Percentiles rank a stretch among this genome's conserved stretches.
Evolutionary conservation across 306 rosid species (phyloP).

Genomic region (Begonia masoniana): DNA sequence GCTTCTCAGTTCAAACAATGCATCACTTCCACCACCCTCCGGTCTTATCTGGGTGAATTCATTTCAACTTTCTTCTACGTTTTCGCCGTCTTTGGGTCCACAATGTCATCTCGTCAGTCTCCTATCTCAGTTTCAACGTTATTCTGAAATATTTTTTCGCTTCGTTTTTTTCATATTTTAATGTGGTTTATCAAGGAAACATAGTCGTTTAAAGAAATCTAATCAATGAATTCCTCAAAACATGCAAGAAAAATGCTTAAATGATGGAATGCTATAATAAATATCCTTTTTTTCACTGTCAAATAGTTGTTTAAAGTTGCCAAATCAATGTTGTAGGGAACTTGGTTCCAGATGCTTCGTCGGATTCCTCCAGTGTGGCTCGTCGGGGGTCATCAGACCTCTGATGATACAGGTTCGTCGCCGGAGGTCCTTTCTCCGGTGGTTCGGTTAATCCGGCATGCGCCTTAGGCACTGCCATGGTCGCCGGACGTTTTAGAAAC

Average conservation of each 20-base stretch:
- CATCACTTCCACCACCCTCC: conserved; percentile 41
- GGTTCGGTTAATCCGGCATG: conserved; percentile 87
- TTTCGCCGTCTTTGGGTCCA: conserved; percentile 44
- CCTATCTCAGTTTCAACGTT: no score
- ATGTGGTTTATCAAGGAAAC: not conserved
- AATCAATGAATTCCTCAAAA: no score
- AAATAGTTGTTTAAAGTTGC: no score
- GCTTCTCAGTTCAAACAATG: conserved; percentile 49
- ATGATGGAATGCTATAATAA: no score
- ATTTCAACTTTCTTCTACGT: no score
- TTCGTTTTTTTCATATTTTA: not conserved
- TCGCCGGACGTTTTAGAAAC: conserved; percentile 61
- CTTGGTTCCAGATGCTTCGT: conserved; percentile 46
- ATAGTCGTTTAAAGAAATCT: no score
- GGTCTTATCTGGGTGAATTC: conserved; percentile 74
- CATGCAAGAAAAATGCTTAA: no score
- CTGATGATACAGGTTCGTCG: conserved; percentile 45
- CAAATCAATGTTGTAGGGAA: no score
- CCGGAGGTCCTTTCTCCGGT: conserved; percentile 72
- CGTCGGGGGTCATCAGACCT: no score
- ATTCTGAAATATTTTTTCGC: no score
- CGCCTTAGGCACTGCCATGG: conserved; percentile 64
- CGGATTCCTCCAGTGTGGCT: conserved; percentile 43
- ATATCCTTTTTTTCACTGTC: no score
- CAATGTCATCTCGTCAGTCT: conserved; percentile 64